phyloP scores from a whole-genome alignment of 371 early-diverging fungal genomes.

The Thermomucor indicae-seudaticae region DNA sequence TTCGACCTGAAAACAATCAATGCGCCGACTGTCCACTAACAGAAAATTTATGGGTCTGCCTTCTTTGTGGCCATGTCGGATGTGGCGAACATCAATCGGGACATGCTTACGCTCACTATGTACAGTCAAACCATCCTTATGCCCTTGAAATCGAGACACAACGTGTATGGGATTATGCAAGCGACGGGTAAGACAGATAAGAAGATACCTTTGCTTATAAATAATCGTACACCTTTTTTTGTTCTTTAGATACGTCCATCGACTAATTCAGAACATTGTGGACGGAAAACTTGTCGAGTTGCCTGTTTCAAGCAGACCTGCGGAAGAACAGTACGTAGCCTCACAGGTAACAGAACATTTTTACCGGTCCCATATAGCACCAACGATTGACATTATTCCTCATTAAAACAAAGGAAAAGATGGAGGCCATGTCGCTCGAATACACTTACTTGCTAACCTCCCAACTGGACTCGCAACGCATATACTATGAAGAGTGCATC shows the following conservation, averaged over 20 bases:
- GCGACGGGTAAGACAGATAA: conserved; percentile 67
- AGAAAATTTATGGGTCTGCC: conserved; percentile 89
- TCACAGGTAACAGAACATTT: conserved; percentile 1
- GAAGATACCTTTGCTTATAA: background rate
- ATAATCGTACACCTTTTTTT: no score
- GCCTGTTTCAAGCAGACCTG: conserved; percentile 45
- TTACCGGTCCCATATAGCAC: background rate
- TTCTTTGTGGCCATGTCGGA: conserved; percentile 89
- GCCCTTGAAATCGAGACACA: conserved; percentile 92
- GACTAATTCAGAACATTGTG: conserved; percentile 77
- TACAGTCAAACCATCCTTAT: conserved; percentile 75
- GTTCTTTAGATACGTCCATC: conserved; percentile 70
- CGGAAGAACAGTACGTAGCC: no score
- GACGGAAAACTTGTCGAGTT: conserved; percentile 90
- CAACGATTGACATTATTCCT: background rate
- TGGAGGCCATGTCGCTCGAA: conserved; percentile 76
- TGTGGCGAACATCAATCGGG: conserved; percentile 79
- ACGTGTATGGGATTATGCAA: conserved; percentile 96
- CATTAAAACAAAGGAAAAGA: conserved; percentile 52
- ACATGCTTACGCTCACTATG: conserved; percentile 87
- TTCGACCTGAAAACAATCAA: conserved; percentile 29
- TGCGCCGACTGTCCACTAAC: conserved; percentile 74
- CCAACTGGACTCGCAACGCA: conserved; percentile 84
- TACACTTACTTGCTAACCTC: conserved; percentile 76
- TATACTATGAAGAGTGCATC: conserved; percentile 80